Evolutionary conservation across 805 yeast genomes (phyloP).

Genomic region (Nakazawaea ambrosiae): DNA sequence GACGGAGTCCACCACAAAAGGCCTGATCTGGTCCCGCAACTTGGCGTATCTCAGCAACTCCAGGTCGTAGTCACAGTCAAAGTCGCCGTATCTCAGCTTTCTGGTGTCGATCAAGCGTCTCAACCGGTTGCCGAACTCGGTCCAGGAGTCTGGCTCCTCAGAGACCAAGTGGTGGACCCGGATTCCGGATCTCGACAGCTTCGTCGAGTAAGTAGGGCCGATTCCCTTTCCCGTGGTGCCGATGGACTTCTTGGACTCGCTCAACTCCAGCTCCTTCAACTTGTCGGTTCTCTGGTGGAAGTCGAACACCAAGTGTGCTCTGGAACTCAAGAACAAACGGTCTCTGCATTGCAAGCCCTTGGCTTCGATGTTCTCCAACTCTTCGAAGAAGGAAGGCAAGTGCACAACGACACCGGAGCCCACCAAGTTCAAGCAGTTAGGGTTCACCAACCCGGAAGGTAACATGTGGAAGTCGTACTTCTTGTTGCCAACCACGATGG

Average conservation of each 20-base stretch:
- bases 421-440: slow-evolving; percentile 80
- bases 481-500: slow-evolving; percentile 82
- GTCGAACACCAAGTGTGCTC: slow-evolving; percentile 96
- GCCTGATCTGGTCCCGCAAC: slow-evolving; percentile 68
- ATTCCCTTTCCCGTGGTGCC: slow-evolving; percentile 99
- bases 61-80: slow-evolving; percentile 76
- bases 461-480: slow-evolving; percentile 98
- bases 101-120: slow-evolving; percentile 74
- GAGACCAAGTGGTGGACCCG: slow-evolving; percentile 94
- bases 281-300: slow-evolving; percentile 98
- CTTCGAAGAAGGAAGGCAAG: slow-evolving; percentile 86
- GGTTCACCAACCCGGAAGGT: slow-evolving; percentile 96
- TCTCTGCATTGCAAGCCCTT: slow-evolving; percentile 75
- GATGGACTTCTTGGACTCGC: slow-evolving; percentile 72
- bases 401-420: slow-evolving; percentile 98
- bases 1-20: slow-evolving; percentile 92
- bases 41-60: slow-evolving; percentile 74
- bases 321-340: slow-evolving; percentile 80
- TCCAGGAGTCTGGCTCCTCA: slow-evolving; percentile 89
- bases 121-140: slow-evolving; percentile 74
- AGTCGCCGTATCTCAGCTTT: slow-evolving; percentile 86
- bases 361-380: slow-evolving; percentile 69
- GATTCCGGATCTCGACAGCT: slow-evolving; percentile 93
- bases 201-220: slow-evolving; percentile 96
- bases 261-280: slow-evolving; percentile 86